Evolutionary conservation across 2,329 filamentous ascomycete genomes (phyloP), one percentile per base, ranked within the genome.

Genomic region (Davidsoniella virescens): DNA sequence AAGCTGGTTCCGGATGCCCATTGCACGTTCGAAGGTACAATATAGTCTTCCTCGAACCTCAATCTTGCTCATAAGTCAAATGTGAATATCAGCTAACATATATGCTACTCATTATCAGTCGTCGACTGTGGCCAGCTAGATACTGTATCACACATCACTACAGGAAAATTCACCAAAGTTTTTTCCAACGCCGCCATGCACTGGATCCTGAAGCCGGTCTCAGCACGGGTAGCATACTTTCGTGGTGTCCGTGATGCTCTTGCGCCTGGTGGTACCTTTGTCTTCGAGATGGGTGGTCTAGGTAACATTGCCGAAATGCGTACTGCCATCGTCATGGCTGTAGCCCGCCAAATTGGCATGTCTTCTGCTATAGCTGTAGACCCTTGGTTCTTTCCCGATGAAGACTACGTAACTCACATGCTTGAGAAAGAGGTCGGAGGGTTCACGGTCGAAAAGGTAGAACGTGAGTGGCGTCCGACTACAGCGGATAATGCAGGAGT

Each of bases 351-450:
- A 1, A 59, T 78, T 0, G 66, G 73, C 0, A 55, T 80, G 1
- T 57, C 64, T n/a, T 62, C 64, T 8, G 73, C 74, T 0, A 54
- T 65, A 17, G 69, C 67, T 12, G 67, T 65, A 0, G 72, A 73
- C 54, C 81, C 82, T 4, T 86, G 82, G 82, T 85, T 82, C 62
- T 86, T 85, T 60, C 78, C 81, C 0, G 77, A 80, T 55, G 76
- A 79, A 57, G 60, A 55, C 0, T 82, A 78, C 78, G 71, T 76
- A 60, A 62, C 56, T 29, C 55, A 60, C 37, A 59, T 66, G 38
- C 57, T 68, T 53, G 64, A 71, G 54, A 59, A 66, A 18, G 61
- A 64, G 45, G 67, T 68, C 1, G 69, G 67, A 16, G 70, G 70
- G 20, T 73, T 69, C 62, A 58, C 60, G 51, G 63, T 79, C 3